These are phyloP conservation scores for Teratosphaeria zuluensis DNA, from an alignment of 2,329 filamentous ascomycete species.

Conservation along the genomic window DNA sequence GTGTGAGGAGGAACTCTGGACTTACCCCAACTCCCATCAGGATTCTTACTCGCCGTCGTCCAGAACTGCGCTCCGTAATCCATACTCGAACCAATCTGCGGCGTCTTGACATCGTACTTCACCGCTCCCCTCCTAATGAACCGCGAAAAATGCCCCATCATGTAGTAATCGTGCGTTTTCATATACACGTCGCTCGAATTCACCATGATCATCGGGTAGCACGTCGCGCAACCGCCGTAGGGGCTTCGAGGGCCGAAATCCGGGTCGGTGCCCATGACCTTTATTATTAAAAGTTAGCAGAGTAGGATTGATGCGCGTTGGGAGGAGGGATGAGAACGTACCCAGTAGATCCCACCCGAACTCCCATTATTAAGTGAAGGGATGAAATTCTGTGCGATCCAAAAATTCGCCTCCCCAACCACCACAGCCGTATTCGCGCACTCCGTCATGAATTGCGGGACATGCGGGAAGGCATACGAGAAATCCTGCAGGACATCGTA, in stretches of 20 bases:
- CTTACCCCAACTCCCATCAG: conserved; percentile 14
- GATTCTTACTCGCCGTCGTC: conserved; percentile 13
- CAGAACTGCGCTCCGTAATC: conserved; percentile 10
- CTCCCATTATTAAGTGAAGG: conserved; percentile 36
- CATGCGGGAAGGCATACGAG: conserved; percentile 50
- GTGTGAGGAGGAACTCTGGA: conserved; percentile 15
- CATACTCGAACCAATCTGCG: conserved; percentile 2
- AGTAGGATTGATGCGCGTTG: not conserved
- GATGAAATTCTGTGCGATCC: conserved; percentile 16
- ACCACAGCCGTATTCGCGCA: conserved; percentile 13
- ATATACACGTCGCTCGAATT: conserved; percentile 48
- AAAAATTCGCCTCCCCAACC: conserved; percentile 7
- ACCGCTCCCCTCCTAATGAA: conserved; percentile 14
- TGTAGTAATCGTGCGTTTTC: conserved; percentile 43
- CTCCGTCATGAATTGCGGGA: conserved; percentile 39
- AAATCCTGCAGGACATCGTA: conserved; percentile 47
- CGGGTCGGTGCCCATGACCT: conserved; percentile 37
- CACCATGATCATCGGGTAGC: conserved; percentile 62
- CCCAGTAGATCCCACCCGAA: conserved; percentile 26
- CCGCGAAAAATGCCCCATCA: conserved; percentile 41
- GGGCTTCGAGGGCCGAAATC: conserved; percentile 35
- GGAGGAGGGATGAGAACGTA: not conserved
- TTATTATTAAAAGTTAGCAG: not conserved
- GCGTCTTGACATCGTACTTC: conserved; percentile 10
- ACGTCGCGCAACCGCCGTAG: conserved; percentile 32